Base-by-base conservation (phyloP, 805 yeast species). In the Myxozyma melibiosi region DNA sequence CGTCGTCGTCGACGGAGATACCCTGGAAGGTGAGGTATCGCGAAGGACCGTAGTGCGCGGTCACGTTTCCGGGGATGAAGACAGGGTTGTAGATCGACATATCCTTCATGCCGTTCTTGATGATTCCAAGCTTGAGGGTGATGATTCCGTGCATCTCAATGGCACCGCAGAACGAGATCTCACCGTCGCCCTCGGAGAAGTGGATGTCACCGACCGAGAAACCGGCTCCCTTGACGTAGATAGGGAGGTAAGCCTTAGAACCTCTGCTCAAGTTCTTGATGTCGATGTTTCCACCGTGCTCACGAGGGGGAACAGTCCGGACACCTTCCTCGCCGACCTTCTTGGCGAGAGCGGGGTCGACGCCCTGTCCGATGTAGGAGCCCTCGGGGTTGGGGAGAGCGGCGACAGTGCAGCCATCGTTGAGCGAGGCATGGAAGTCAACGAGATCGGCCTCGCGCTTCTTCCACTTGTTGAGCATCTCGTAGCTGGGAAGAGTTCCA, bases 181-280 rank as follows among this genome's bases (percentile, higher is more conserved):
- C 82, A n/a, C 82, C 83, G 63, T 78, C 82, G n/a, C 82, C 83
- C 65, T 78, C 81, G 25, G 79, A 74, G 65, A 79, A 79, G 64
- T 79, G 83, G 39, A 78, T 63, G 63, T 79, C 83, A 6, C 82
- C 83, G 39, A 79, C 70, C 22, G 78, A 74, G 34, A 79, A 70
- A 59, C 76, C 75, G 35, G 79, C 82, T 6, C 83, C 83, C 22
- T 66, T 66, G 20, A 79, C 76, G 65, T 79, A 70, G 22, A 76
- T 77, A 1, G 82, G 82, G 49, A 79, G 69, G 61, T 77, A 79
- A 25, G 75, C 76, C 58, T 76, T 78, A 3, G 82, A 75, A 8
- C 82, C 82, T 45, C 80, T 66, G 4, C 80, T 73, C 22, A 79
- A 67, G 57, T 78, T 77, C 67, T 79, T 79, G 63, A 79, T 79